These are phyloP conservation scores for Talaromyces proteolyticus DNA, from an alignment of 495 filamentous ascomycete genomes.

Conservation along the genomic window DNA sequence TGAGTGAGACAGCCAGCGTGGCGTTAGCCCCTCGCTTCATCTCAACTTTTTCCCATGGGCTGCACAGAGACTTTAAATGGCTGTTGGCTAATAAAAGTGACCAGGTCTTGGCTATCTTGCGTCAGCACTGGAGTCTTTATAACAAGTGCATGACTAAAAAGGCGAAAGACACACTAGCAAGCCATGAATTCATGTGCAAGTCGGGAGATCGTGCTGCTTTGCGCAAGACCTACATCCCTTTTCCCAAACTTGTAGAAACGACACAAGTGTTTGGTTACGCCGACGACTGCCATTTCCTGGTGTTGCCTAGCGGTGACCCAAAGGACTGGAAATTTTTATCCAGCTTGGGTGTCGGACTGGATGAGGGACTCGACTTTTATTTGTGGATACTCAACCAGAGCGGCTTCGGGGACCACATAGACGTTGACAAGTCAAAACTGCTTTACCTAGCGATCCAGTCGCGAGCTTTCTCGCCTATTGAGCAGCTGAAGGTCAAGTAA, in stretches of 20 bases:
- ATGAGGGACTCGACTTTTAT: constrained; percentile 3
- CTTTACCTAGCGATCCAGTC: constrained; percentile 3
- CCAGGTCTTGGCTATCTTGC: constrained; percentile 1
- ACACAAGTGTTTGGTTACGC: not conserved
- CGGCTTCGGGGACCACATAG: not conserved
- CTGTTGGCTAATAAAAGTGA: constrained; percentile 3
- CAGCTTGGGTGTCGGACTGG: constrained; percentile 1
- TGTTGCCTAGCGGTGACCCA: not conserved
- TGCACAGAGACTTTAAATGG: constrained; percentile 1
- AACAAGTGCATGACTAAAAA: not conserved
- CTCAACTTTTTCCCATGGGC: not conserved
- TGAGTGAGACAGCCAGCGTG: not conserved
- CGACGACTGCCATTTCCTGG: not conserved
- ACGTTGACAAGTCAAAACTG: not conserved
- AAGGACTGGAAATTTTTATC: constrained; percentile 4
- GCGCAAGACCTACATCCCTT: constrained; percentile 2
- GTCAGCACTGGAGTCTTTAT: not conserved
- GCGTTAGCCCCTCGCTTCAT: constrained; percentile 2
- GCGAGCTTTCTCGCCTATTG: not conserved
- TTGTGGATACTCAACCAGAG: constrained; percentile 3
- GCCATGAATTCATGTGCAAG: constrained; percentile 2
- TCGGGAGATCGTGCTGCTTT: not conserved
- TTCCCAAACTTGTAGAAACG: not conserved
- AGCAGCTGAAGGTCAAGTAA: not conserved
- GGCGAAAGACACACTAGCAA: constrained; percentile 2